phyloP scores from a whole-genome alignment of 2,329 filamentous ascomycete genomes.

The Lasiodiplodia hormozganensis region DNA sequence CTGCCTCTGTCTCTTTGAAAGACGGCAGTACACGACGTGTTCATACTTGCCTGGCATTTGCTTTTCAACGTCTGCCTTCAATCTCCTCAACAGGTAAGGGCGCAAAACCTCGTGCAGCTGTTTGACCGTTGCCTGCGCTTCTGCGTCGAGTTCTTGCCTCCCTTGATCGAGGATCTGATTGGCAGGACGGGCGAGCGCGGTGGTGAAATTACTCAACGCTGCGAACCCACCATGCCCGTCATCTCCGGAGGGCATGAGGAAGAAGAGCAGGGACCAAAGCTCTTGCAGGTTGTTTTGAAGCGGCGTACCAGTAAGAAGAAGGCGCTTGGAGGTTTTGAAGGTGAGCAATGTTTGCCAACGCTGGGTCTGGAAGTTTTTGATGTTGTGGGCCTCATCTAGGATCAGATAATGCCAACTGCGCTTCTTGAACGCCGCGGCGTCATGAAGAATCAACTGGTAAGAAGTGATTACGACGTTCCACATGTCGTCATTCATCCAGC shows the following conservation, averaged over 20 bases:
- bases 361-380: slow-evolving; percentile 99
- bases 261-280: slow-evolving; percentile 95
- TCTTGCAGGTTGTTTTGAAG: slow-evolving; percentile 97
- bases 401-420: slow-evolving; percentile 98
- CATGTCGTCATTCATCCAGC: slow-evolving; percentile 87
- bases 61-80: slow-evolving; percentile 98
- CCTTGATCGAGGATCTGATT: slow-evolving; percentile 96
- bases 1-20: slow-evolving; percentile 94
- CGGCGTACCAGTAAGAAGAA: slow-evolving; percentile 91
- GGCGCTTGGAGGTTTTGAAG: slow-evolving; percentile 86
- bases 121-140: slow-evolving; percentile 87
- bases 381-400: slow-evolving; percentile 97
- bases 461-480: slow-evolving; percentile 99
- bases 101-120: slow-evolving; percentile 94
- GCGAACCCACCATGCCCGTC: slow-evolving; percentile 89
- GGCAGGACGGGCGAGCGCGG: slow-evolving; percentile 94
- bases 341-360: slow-evolving; percentile 94
- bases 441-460: slow-evolving; percentile 93
- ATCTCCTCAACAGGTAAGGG: slow-evolving; percentile 85
- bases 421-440: slow-evolving; percentile 91
- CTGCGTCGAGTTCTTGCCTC: slow-evolving; percentile 90
- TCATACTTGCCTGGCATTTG: slow-evolving; percentile 99
- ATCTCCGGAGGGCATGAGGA: slow-evolving; percentile 88
- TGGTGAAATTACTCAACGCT: slow-evolving; percentile 92
- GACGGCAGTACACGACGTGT: slow-evolving; percentile 91